Percentiles rank a stretch among this genome's conserved stretches.
Conservation (phyloP, 768 basidiomycete genomes). For the Cubamyces sp. region DNA sequence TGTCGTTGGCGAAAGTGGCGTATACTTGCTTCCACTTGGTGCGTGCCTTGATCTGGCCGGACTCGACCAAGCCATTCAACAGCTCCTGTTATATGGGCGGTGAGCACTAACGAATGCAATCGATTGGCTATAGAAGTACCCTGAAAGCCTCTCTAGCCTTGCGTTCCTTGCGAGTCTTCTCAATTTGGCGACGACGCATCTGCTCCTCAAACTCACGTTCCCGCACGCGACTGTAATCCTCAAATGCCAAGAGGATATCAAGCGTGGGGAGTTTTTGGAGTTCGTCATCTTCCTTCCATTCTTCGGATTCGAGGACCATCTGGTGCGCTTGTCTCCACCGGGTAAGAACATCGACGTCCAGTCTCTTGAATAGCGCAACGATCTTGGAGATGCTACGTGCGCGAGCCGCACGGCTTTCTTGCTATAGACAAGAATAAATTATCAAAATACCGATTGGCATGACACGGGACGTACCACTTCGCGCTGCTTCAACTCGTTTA, state of each 20-base stretch:
- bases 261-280: constrained; percentile 84
- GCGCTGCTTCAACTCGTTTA: constrained; percentile 80
- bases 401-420: constrained; percentile 78
- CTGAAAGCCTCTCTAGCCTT: constrained; percentile 92
- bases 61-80: constrained; percentile 66
- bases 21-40: constrained; percentile 94
- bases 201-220: constrained; percentile 93
- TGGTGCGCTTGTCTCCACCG: constrained; percentile 88
- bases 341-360: constrained; percentile 91
- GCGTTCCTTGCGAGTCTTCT: constrained; percentile 82
- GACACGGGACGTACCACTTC: constrained; percentile 73
- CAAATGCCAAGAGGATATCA: constrained; percentile 91
- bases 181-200: constrained; percentile 75
- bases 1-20: constrained; percentile 73
- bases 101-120: background rate
- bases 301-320: constrained; percentile 73
- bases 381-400: constrained; percentile 83
- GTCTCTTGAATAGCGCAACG: constrained; percentile 79
- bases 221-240: constrained; percentile 88
- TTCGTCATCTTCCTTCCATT: constrained; percentile 78
- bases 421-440: constrained; percentile 45
- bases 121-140: constrained; percentile 45
- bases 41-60: constrained; percentile 73
- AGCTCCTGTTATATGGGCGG: constrained; percentile 53
- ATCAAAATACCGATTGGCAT: background rate